Evolutionary conservation across 2,329 filamentous ascomycete species (phyloP), one percentile per base, ranked within the genome.

Genomic region (Drechslerella dactyloides): DNA sequence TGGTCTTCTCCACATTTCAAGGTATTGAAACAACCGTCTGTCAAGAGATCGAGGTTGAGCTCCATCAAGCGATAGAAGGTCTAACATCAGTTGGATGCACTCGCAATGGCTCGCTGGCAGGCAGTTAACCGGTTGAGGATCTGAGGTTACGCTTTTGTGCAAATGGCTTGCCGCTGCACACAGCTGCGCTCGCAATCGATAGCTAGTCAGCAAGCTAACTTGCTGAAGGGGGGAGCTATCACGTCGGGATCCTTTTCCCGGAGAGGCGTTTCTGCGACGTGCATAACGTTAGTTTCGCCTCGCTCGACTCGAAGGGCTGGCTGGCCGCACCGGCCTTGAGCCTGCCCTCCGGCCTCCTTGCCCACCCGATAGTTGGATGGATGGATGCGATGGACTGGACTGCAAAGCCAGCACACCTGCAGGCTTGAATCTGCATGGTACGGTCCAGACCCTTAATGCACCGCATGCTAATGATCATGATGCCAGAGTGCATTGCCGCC

Each of bases 401-500:
- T 44, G 13, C 13, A 44, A 15, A 8, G 19, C n/a, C 44, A 48
- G 21, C 44, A 48, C 19, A 23, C 15, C 44, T 48, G n/a, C 7
- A 48, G n/a, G 19, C 15, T 23, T 10, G 44, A 5, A 19, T 10
- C 7, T 19, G 44, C 44, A 48, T 55, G 13, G 24, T 55, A 35
- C 52, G 64, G 64, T 57, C 57, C 64, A 69, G 64, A 55, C 64
- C 44, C 65, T 70, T 54, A 63, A 50, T 37, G 30, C 21, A 11
- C 52, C 59, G 65, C 65, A 70, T 70, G 54, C 21, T 69, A 69
- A 61, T 57, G 46, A 48, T 52, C 44, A 65, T 57, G 21, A 21
- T 15, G 19, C 17, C 62, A 52, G 44, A 61, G 19, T 69, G 42
- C 57, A 48, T 48, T 69, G 44, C 44, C 57, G 57, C 64, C 57